Base-by-base conservation (phyloP, 371 early-diverging fungal genomes). In the Mucor plumbeus region DNA sequence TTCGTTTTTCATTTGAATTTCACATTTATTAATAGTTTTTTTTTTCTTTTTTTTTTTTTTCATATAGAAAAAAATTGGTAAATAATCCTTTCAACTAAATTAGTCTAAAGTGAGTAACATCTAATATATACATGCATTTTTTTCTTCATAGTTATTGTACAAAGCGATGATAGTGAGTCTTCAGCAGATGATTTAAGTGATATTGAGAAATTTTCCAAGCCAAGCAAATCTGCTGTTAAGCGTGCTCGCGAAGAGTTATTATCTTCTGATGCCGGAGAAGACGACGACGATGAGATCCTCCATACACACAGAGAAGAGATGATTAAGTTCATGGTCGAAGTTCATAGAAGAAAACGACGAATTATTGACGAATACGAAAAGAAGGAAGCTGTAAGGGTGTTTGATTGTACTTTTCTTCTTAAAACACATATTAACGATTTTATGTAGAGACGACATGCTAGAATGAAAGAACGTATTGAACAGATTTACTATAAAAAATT, bases 261-360 rank as follows among this genome's bases (percentile, higher is more conserved):
- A 31, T 58, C 68, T 26, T 70, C 69, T 2, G 68, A 26, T 26
- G 26, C 26, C 3, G 26, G 59, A 48, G 67, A 66, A 17, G 76
- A 76, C 11, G 79, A 82, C 15, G 78, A 79, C 15, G 78, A 79
- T 10, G 80, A 77, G 34, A 68, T 80, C 11, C 59, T 78, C 2
- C 61, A 72, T 19, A 67, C 74, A 1, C 69, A 78, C 43, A 56
- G 69, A 14, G 74, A 77, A 19, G 76, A 76, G 41, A 78, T 83
- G 73, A 66, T 83, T 10, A 72, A 80, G 55, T 83, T 80, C 35
- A 83, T 83, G 83, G 68, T 83, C 3, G 68, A 77, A 19, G 71
- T 80, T 9, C 76, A 83, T 39, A 47, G 72, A 38, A 48, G 83
- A 59, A 69, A 63, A 48, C 73, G 77, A 47, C 64, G 63, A 5